Conservation (phyloP, 257 asterid genomes). For the Salvia rosmarinus region DNA sequence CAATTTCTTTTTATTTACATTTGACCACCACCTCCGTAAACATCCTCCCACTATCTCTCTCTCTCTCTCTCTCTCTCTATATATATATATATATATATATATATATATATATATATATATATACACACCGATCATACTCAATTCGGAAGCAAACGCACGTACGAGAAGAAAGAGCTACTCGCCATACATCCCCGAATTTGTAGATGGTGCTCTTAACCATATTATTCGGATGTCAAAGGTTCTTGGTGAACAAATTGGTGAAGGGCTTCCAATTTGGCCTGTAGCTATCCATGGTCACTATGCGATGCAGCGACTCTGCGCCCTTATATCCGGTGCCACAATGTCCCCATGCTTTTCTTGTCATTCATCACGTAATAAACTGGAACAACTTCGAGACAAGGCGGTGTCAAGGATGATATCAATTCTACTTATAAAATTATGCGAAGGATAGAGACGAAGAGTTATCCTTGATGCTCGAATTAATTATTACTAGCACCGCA, state of each 20-base stretch:
- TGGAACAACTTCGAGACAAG: conserved; percentile 96
- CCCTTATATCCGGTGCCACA: conserved; percentile 91
- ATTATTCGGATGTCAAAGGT: conserved; percentile 80
- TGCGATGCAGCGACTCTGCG: conserved; percentile 99
- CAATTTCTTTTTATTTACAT: background rate
- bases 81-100: too few relatives aligned
- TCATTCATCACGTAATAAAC: conserved; percentile 93
- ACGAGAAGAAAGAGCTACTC: conserved; percentile 52
- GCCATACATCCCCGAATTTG: conserved; percentile 92
- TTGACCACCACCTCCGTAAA: conserved; percentile 34
- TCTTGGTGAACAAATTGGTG: conserved; percentile 91
- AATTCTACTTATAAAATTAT: conserved; percentile 86
- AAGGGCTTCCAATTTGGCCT: conserved; percentile 92
- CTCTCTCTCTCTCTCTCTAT: background rate
- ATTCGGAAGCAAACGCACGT: background rate
- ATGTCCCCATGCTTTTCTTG: conserved; percentile 99
- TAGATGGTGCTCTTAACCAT: conserved; percentile 83
- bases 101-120: too few relatives aligned
- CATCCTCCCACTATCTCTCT: conserved; percentile 19
- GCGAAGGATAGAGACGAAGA: conserved; percentile 99
- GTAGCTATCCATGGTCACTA: conserved; percentile 96
- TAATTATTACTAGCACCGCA: conserved; percentile 90
- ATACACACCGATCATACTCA: conserved; percentile 3
- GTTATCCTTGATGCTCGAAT: conserved; percentile 82
- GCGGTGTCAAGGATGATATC: conserved; percentile 82